Evolutionary conservation across 1,139 yeast species (phyloP).

Genomic region (Magnusiomyces tetraspermus): DNA sequence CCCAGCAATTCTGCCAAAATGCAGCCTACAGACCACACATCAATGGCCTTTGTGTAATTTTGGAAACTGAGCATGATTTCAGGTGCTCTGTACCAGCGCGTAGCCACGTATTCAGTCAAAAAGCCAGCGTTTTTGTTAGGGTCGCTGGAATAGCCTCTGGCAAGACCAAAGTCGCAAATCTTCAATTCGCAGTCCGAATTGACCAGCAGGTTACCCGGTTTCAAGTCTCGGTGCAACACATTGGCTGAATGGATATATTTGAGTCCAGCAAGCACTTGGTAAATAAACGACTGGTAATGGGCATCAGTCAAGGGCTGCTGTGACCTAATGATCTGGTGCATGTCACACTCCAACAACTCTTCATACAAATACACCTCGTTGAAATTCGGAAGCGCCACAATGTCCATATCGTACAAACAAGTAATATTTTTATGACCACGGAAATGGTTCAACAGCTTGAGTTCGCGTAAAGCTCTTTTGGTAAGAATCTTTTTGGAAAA

Average conservation of each 20-base stretch:
- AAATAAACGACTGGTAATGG: slow-evolving; percentile 85
- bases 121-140: slow-evolving; percentile 84
- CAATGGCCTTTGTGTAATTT: slow-evolving; percentile 90
- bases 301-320: slow-evolving; percentile 92
- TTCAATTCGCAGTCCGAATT: slow-evolving; percentile 95
- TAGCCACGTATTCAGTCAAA: slow-evolving; percentile 93
- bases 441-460: slow-evolving; percentile 80
- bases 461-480: slow-evolving; percentile 80
- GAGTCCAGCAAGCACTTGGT: slow-evolving; percentile 86
- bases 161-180: slow-evolving; percentile 93
- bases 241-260: slow-evolving; percentile 94
- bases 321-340: slow-evolving; percentile 92
- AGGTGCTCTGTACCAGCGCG: slow-evolving; percentile 97
- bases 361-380: slow-evolving; percentile 89
- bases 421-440: slow-evolving; percentile 66
- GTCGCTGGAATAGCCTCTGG: slow-evolving; percentile 84
- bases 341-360: slow-evolving; percentile 95
- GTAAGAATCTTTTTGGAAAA: slow-evolving; percentile 82
- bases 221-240: slow-evolving; percentile 86
- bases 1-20: slow-evolving; percentile 89
- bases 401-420: slow-evolving; percentile 86
- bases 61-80: slow-evolving; percentile 92
- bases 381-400: slow-evolving; percentile 73
- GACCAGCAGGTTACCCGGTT: slow-evolving; percentile 86
- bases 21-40: slow-evolving; percentile 96